phyloP scores from a whole-genome alignment of 306 rosid species.

The Lathyrus sativus region DNA sequence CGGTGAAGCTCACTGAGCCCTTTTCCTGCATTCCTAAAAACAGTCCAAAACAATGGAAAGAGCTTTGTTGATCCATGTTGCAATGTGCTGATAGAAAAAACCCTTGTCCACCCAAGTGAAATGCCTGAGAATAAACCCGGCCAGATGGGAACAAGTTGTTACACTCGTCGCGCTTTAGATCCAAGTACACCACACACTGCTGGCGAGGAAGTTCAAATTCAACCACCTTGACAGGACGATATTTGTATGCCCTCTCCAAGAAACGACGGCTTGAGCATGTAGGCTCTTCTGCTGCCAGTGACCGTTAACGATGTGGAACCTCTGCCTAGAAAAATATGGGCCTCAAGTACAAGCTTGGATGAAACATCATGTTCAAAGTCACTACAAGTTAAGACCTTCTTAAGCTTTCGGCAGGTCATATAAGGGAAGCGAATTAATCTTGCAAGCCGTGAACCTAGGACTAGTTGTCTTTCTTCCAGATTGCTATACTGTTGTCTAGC shows the following conservation, averaged over 20 bases:
- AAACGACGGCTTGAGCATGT: conserved; percentile 63
- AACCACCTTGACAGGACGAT: conserved; percentile 96
- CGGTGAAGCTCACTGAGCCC: conserved; percentile 88
- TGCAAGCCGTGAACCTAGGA: conserved; percentile 72
- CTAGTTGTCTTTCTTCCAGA: conserved; percentile 80
- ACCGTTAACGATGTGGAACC: conserved; percentile 87
- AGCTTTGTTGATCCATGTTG: conserved; percentile 97
- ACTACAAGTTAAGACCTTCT: conserved; percentile 79
- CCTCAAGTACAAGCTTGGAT: conserved; percentile 86
- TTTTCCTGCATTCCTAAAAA: conserved; percentile 98
- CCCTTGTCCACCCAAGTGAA: conserved; percentile 97
- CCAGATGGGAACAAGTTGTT: conserved; percentile 78
- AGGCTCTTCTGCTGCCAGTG: conserved; percentile 76
- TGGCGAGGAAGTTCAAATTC: conserved; percentile 92
- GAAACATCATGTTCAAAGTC: conserved; percentile 90
- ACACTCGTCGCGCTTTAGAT: conserved; percentile 92
- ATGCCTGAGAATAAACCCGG: conserved; percentile 96
- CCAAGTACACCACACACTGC: conserved; percentile 94
- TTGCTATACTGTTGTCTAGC: conserved; percentile 66
- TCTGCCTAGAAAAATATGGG: conserved; percentile 92
- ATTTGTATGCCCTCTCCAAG: conserved; percentile 91
- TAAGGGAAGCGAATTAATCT: conserved; percentile 84
- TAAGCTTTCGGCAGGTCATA: conserved; percentile 91
- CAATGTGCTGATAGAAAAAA: conserved; percentile 97
- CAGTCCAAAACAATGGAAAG: conserved; percentile 93